Evolutionary conservation across 2,329 filamentous ascomycete species (phyloP).

Genomic region (Penicillium sp.): DNA sequence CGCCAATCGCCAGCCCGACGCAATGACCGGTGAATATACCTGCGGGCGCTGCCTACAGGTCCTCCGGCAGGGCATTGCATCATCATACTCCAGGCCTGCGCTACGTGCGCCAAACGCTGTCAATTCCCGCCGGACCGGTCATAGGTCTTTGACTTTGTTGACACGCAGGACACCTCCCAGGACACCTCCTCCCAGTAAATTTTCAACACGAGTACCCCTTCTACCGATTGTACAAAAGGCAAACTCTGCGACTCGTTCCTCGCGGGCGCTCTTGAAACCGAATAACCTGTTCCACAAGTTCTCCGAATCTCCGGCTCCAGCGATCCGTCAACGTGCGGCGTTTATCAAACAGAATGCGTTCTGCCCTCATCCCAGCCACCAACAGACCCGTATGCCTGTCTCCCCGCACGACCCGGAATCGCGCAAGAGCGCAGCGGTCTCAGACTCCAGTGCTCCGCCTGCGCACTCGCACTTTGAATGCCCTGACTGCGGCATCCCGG

Average conservation of each 20-base stretch:
- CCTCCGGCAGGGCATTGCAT: slow-evolving; percentile 34
- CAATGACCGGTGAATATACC: slow-evolving; percentile 47
- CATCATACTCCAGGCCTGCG: slow-evolving; percentile 26
- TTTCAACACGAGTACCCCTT: slow-evolving; percentile 25
- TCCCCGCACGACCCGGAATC: slow-evolving; percentile 69
- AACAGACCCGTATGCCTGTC: slow-evolving; percentile 70
- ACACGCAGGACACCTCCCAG: slow-evolving; percentile 23
- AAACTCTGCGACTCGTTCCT: slow-evolving; percentile 29
- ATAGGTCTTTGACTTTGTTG: slow-evolving; percentile 30
- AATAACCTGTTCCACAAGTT: slow-evolving; percentile 95
- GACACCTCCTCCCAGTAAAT: slow-evolving; percentile 17
- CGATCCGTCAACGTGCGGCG: slow-evolving; percentile 83
- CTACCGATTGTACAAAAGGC: slow-evolving; percentile 33
- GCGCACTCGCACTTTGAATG: slow-evolving; percentile 92
- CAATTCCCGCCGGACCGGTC: slow-evolving; percentile 29
- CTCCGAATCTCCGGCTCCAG: slow-evolving; percentile 83
- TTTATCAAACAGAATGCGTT: slow-evolving; percentile 93
- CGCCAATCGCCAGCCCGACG: slow-evolving; percentile 18
- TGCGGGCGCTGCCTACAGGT: slow-evolving; percentile 47
- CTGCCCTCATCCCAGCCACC: slow-evolving; percentile 89
- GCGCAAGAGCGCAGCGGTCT: slow-evolving; percentile 51
- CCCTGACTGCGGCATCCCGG: slow-evolving; percentile 90
- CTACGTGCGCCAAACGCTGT: slow-evolving; percentile 31
- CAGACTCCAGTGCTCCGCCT: slow-evolving; percentile 61
- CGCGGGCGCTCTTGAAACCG: slow-evolving; percentile 60